Evolutionary conservation across 768 basidiomycete species (phyloP), one percentile per base, ranked within the genome.

Genomic region (Lanmaoa pseudosensibilis): DNA sequence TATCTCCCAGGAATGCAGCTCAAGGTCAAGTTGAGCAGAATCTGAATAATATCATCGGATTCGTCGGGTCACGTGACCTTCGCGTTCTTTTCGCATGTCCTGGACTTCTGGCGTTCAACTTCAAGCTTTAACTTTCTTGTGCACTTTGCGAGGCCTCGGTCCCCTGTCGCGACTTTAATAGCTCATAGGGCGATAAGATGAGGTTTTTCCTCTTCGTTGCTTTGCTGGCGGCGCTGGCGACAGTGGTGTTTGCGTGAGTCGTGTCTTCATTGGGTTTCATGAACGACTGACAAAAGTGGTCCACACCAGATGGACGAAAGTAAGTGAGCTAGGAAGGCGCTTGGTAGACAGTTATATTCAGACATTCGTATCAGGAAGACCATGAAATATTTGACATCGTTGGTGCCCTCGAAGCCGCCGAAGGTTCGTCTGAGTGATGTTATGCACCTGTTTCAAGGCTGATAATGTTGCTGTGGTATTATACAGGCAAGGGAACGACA

Each of bases 331-430:
- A 19, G 19, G 8, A 38, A 33, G 19, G 21, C 27, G 23, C n/a
- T 44, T 56, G 19, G 13, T 45, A 46, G 34, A 36, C 51, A 23
- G 50, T 58, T 13, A 52, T 43, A 56, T 36, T 56, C 50, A 52
- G 30, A 51, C 45, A 33, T 39, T 6, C 18, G 16, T 44, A 39
- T 56, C 61, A 94, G 88, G 90, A 95, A 74, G 94, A 98, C 75
- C 83, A 97, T 77, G 94, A 98, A 73, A 95, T 98, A 37, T 98
- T 98, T 67, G 95, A 97, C 74, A 80, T 97, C 15, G 94, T 96
- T 56, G 82, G 83, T 59, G 90, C 82, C 19, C 70, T 98, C 21
- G 87, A 95, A 72, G 77, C 76, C 4, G 77, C 91, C 3, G 95
- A 97, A 78, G 94, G 94, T 79, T 50, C 50, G 75, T 68, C 43